Evolutionary conservation across 2,329 filamentous ascomycete genomes (phyloP).

Genomic region (Fusarium heterosporum): DNA sequence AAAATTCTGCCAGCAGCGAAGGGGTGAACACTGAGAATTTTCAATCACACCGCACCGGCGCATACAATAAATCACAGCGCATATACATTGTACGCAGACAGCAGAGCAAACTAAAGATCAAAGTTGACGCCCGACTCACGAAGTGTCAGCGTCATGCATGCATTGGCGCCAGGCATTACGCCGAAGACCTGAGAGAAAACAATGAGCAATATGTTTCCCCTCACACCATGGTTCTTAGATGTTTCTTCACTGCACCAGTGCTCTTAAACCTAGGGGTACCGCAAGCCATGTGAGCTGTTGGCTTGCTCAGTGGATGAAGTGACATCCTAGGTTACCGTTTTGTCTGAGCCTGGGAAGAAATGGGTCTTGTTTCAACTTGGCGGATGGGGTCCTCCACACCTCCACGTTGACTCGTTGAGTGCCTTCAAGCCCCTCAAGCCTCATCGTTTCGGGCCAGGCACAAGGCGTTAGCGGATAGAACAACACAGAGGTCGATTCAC

Average conservation of each 20-base stretch:
- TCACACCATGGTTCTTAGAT: slow-evolving; percentile 28
- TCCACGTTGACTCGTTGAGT: slow-evolving; percentile 33
- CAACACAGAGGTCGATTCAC: slow-evolving; percentile 34
- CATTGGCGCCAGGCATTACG: slow-evolving; percentile 34
- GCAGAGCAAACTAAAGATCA: slow-evolving; percentile 9
- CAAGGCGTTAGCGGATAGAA: slow-evolving; percentile 24
- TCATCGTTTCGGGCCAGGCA: slow-evolving; percentile 36
- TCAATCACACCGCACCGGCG: slow-evolving; percentile 33
- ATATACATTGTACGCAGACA: slow-evolving; percentile 8
- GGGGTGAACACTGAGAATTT: slow-evolving; percentile 11
- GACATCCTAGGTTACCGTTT: slow-evolving; percentile 27
- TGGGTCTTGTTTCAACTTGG: slow-evolving; percentile 40
- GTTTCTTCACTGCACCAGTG: slow-evolving; percentile 13
- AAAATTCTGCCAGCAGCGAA: slow-evolving; percentile 8
- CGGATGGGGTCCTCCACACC: slow-evolving; percentile 35
- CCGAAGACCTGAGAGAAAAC: slow-evolving; percentile 29
- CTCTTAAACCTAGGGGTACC: slow-evolving; percentile 4
- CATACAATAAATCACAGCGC: slow-evolving; percentile 23
- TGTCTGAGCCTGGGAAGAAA: slow-evolving; percentile 31
- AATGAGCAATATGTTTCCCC: slow-evolving; percentile 33
- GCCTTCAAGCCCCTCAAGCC: slow-evolving; percentile 31
- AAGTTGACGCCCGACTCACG: slow-evolving; percentile 14
- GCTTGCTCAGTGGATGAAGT: slow-evolving; percentile 28
- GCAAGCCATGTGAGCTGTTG: slow-evolving; percentile 35
- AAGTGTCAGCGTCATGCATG: slow-evolving; percentile 37